Base-by-base conservation (phyloP, 768 basidiomycete species). In the Lentinula detonsa region DNA sequence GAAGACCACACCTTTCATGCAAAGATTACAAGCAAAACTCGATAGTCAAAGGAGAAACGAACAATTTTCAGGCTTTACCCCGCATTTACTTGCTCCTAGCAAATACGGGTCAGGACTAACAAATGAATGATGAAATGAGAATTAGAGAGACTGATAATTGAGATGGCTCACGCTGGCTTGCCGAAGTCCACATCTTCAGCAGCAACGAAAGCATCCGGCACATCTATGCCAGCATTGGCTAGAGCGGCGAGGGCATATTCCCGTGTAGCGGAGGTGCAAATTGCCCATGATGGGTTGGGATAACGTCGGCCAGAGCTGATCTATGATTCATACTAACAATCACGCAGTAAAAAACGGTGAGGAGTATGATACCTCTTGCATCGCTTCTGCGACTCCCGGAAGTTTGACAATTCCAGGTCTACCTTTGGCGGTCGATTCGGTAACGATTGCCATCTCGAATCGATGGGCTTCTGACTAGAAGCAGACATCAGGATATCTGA, bases 31-130 rank as follows among this genome's bases (percentile, higher is more conserved):
- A 39, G 40, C 53, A 11, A 23, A 16, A 33, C 49, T n/a, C 15
- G 45, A 65, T 56, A 49, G 50, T 16, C 53, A 42, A 42, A 42
- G 28, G 43, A n/a, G 40, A 34, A 9, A 69, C 81, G 59, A 59
- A 85, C 89, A 92, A 57, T 83, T 82, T 60, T 78, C 73, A 11
- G 88, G 82, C 49, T 83, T 78, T 21, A 88, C 84, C 2, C 83
- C 81, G 65, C 88, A 86, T 62, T 78, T 78, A 69, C 87, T 75
- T 21, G 95, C 93, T 9, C 94, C 95, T 46, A 89, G 81, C 40
- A 97, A 76, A 75, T 96, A 98, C 1, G 95, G 95, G 66, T 95
- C 95, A 9, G 95, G 94, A 67, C 86, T 85, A 57, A 5, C 21
- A 39, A 39, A 39, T 39, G 13, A 13, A 42, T 59, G 4, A 15